These are phyloP conservation scores for Harringtonia aguacate DNA, from an alignment of 2,329 filamentous ascomycete genomes.

Conservation along the genomic window DNA sequence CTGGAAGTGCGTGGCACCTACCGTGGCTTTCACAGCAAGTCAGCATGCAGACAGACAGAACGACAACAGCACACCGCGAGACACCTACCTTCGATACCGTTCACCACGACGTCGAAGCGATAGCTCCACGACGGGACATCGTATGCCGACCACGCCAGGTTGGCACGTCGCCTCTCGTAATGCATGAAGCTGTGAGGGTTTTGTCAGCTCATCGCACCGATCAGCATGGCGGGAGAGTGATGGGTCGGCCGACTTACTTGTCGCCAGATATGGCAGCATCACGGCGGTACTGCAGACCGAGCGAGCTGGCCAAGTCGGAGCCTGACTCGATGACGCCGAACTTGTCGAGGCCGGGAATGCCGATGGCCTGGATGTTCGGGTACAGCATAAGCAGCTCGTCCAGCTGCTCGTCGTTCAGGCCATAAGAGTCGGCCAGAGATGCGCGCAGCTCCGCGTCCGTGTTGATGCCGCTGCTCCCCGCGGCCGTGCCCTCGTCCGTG, in stretches of 20 bases:
- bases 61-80: not conserved
- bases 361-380: constrained; percentile 35
- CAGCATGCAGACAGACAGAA: not conserved
- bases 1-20: constrained; percentile 24
- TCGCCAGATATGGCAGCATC: constrained; percentile 4
- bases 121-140: constrained; percentile 23
- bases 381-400: constrained; percentile 32
- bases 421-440: not conserved
- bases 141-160: constrained; percentile 6
- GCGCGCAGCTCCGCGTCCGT: constrained; percentile 39
- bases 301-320: constrained; percentile 12
- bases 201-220: too few relatives aligned
- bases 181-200: not conserved
- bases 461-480: constrained; percentile 40
- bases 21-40: not conserved
- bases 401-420: constrained; percentile 14
- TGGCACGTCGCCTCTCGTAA: constrained; percentile 14
- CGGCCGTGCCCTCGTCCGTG: constrained; percentile 51
- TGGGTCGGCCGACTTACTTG: not conserved
- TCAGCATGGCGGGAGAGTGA: too few relatives aligned
- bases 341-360: constrained; percentile 27
- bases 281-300: constrained; percentile 6
- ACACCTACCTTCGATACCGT: constrained; percentile 14
- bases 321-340: constrained; percentile 29
- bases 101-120: constrained; percentile 30